Conservation (phyloP, 1,284 basidiomycete genomes). For the Microbotryomycetes sp. region DNA sequence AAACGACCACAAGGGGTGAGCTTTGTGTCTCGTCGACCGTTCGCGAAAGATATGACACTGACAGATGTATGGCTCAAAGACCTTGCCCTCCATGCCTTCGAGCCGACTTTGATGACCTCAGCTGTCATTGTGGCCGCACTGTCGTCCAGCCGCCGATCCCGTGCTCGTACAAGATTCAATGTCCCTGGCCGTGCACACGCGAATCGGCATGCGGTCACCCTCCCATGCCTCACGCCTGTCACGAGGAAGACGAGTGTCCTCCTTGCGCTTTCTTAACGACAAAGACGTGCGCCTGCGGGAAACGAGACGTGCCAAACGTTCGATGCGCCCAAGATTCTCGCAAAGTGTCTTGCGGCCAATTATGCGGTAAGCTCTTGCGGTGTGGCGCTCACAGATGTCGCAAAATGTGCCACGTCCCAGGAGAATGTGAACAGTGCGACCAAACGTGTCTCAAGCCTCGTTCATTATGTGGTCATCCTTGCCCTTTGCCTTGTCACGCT, state of each 20-base stretch:
- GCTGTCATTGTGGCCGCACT: constrained; percentile 64
- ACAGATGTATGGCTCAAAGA: too few relatives aligned
- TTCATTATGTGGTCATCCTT: constrained; percentile 65
- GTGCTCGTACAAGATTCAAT: constrained; percentile 68
- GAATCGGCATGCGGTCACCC: constrained; percentile 74
- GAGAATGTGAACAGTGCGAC: constrained; percentile 65
- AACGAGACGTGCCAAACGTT: constrained; percentile 56
- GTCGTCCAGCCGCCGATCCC: constrained; percentile 62
- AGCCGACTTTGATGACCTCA: constrained; percentile 78
- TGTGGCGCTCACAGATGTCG: constrained; percentile 84
- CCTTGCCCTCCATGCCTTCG: constrained; percentile 70
- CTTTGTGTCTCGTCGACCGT: too few relatives aligned
- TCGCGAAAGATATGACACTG: too few relatives aligned
- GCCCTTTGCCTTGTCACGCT: constrained; percentile 68
- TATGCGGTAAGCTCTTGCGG: constrained; percentile 64
- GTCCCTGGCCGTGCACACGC: constrained; percentile 67
- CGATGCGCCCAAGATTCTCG: constrained; percentile 63
- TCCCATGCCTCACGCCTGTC: constrained; percentile 66
- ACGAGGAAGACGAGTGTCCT: constrained; percentile 64
- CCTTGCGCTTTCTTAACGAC: constrained; percentile 71
- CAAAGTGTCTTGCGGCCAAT: constrained; percentile 70
- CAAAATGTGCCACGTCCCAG: constrained; percentile 61
- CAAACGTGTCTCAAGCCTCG: constrained; percentile 73
- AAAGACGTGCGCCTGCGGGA: constrained; percentile 79
- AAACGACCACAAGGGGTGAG: constrained; percentile 61